A percentile compares a stretch with the other conserved stretches of the same genome.
phyloP scores from a whole-genome alignment of 306 rosid genomes.

The Cucurbita moschata region DNA sequence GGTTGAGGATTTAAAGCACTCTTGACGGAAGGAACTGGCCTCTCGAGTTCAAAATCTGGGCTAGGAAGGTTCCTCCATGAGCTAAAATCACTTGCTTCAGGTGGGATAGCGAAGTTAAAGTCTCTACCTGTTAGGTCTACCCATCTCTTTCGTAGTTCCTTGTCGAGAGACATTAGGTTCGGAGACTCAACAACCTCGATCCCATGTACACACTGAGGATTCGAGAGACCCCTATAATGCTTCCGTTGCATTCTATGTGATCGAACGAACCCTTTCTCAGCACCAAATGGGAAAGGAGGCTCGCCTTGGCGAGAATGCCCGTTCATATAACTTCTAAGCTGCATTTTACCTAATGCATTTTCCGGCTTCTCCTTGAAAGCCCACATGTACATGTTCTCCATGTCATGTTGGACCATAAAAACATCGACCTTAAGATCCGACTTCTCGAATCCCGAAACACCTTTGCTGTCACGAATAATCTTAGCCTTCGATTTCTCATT shows the following conservation, averaged over 20 bases:
- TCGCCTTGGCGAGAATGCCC: conserved; percentile 99
- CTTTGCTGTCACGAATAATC: conserved; percentile 52
- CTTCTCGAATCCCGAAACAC: conserved; percentile 61
- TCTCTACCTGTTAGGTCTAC: conserved; percentile 78
- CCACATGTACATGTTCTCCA: conserved; percentile 99
- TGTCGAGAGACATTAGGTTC: conserved; percentile 44
- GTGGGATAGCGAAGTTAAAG: conserved; percentile 55
- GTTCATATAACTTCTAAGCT: conserved; percentile 92
- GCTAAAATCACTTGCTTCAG: conserved; percentile 76
- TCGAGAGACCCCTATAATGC: conserved; percentile 84
- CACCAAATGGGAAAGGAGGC: conserved; percentile 73
- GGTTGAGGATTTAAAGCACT: conserved; percentile 34
- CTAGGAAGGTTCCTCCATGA: conserved; percentile 81
- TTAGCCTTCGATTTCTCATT: conserved; percentile 70
- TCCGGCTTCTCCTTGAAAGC: conserved; percentile 93
- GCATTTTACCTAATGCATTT: conserved; percentile 94
- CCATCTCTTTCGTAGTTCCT: conserved; percentile 73
- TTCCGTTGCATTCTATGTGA: conserved; percentile 95
- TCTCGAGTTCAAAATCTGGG: conserved; percentile 81
- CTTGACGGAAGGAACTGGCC: conserved; percentile 46
- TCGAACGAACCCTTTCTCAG: conserved; percentile 71
- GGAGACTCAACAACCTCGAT: conserved; percentile 61
- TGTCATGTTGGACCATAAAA: conserved; percentile 93
- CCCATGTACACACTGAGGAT: conserved; percentile 92
- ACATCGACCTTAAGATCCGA: conserved; percentile 83